These are phyloP conservation scores for Dryadomyces quercus-mongolicae DNA, from an alignment of 2,329 filamentous ascomycete genomes.

Conservation along the genomic window DNA sequence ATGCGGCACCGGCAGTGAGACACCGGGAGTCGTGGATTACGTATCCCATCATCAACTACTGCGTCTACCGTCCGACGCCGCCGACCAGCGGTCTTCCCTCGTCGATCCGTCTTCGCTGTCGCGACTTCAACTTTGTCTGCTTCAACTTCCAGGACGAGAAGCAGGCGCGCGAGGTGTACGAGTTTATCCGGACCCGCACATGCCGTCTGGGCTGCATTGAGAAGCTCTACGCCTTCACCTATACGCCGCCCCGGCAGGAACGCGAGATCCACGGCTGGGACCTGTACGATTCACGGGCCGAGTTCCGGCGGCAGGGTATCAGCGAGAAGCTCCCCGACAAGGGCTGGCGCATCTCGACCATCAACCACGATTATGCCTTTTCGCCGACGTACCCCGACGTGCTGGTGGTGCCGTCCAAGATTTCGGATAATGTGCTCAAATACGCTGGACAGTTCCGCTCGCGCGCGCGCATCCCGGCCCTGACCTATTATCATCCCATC, in stretches of 20 bases:
- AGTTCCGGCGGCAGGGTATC: conserved; percentile 81
- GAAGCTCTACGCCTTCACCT: conserved; percentile 83
- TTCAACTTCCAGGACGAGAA: conserved; percentile 73
- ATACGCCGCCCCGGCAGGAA: conserved; percentile 63
- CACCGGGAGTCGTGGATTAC: conserved; percentile 77
- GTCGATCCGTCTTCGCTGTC: conserved; percentile 75
- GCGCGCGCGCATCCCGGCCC: conserved; percentile 70
- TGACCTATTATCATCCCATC: conserved; percentile 90
- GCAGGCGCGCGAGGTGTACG: conserved; percentile 72
- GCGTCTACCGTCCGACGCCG: conserved; percentile 64
- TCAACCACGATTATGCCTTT: conserved; percentile 84
- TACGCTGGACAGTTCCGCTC: conserved; percentile 87
- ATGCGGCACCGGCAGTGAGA: conserved; percentile 14
- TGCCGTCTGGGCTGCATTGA: conserved; percentile 76
- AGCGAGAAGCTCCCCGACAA: conserved; percentile 64
- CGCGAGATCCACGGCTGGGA: conserved; percentile 67
- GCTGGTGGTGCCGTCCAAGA: conserved; percentile 71
- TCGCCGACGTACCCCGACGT: conserved; percentile 85
- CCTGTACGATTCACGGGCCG: conserved; percentile 72
- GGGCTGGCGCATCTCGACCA: conserved; percentile 80
- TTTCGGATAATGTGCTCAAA: conserved; percentile 95
- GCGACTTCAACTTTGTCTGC: conserved; percentile 88
- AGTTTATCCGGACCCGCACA: conserved; percentile 69
- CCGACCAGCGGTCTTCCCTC: conserved; percentile 58
- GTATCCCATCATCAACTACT: conserved; percentile 80